Evolutionary conservation across 306 rosid species (phyloP).

Genomic region (Citrullus mucosospermus): DNA sequence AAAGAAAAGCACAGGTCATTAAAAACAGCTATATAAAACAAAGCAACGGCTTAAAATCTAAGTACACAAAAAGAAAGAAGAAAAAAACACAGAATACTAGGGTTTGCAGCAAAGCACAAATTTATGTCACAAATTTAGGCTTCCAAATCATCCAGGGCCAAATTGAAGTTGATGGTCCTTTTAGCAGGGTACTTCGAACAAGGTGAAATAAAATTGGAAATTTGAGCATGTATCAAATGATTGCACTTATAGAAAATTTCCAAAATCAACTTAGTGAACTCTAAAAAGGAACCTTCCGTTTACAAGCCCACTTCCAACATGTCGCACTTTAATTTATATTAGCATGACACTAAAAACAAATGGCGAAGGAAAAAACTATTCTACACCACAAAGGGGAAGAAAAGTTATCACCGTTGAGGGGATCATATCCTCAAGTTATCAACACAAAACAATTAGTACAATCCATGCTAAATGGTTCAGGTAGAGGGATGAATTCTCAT

Average conservation of each 20-base stretch:
- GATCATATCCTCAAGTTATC: background rate
- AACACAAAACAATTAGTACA: background rate
- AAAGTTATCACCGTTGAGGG: background rate
- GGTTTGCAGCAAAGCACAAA: background rate
- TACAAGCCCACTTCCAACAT: background rate
- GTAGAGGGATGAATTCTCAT: background rate
- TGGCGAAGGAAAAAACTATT: background rate
- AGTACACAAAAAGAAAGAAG: background rate
- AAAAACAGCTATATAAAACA: background rate
- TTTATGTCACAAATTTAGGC: background rate
- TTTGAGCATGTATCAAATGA: background rate
- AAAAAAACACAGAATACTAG: background rate
- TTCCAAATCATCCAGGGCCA: background rate
- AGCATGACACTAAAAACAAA: background rate
- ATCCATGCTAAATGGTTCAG: background rate
- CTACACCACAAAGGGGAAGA: background rate
- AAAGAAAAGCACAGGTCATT: conserved; percentile 6
- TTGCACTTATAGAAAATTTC: background rate
- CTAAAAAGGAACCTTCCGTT: background rate
- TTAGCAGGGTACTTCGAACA: background rate
- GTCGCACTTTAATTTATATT: background rate
- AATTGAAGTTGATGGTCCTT: background rate
- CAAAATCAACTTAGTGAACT: background rate
- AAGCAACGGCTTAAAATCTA: background rate
- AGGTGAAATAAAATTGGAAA: background rate